phyloP scores from a whole-genome alignment of 1,284 basidiomycete genomes.

The Neolentinus lepideus region DNA sequence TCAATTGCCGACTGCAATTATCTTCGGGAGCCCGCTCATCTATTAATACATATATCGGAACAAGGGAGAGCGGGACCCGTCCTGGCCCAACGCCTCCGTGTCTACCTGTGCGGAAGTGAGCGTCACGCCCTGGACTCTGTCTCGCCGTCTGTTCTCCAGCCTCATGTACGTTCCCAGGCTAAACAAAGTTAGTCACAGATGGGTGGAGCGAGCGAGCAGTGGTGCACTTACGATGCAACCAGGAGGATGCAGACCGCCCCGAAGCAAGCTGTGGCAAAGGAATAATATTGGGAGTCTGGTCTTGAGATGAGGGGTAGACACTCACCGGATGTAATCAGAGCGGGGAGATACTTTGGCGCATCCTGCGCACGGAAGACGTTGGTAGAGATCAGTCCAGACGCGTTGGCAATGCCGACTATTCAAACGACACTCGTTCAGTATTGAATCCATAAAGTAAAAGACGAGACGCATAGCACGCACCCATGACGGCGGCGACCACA shows the following conservation, averaged over 20 bases:
- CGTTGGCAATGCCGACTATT: slow-evolving; percentile 41
- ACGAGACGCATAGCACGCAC: background rate
- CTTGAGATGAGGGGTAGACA: background rate
- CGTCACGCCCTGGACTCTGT: slow-evolving; percentile 34
- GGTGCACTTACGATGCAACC: slow-evolving; percentile 23
- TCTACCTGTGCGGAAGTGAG: slow-evolving; percentile 35
- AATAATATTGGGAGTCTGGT: background rate
- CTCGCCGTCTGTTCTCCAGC: slow-evolving; percentile 31
- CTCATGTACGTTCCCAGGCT: slow-evolving; percentile 3
- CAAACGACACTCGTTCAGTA: background rate
- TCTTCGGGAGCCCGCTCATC: background rate
- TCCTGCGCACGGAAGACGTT: slow-evolving; percentile 45
- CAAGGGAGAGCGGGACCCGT: slow-evolving; percentile 30
- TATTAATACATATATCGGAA: slow-evolving; percentile 41
- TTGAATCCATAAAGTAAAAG: background rate
- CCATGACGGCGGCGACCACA: slow-evolving; percentile 36
- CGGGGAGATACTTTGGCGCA: slow-evolving; percentile 23
- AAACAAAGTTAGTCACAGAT: background rate
- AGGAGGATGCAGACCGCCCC: slow-evolving; percentile 33
- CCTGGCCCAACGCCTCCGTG: slow-evolving; percentile 34
- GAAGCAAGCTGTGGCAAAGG: slow-evolving; percentile 26
- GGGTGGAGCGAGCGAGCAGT: background rate
- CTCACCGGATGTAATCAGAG: slow-evolving; percentile 1
- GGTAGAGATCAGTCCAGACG: slow-evolving; percentile 41
- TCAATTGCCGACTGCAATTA: background rate